Evolutionary conservation across 129 eudicot species (phyloP).

Genomic region (Lactuca saligna): DNA sequence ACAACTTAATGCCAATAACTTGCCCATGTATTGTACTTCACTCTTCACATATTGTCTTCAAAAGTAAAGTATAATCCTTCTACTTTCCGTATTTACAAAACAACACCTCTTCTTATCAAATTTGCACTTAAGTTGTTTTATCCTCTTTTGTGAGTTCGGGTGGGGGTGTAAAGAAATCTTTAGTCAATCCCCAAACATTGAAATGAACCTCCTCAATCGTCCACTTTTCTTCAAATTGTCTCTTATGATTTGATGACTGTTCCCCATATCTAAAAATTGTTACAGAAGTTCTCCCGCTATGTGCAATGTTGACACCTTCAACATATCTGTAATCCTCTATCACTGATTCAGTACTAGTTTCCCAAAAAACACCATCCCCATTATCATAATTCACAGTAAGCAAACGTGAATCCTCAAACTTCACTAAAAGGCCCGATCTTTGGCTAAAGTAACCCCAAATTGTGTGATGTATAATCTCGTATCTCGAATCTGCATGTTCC

Average conservation of each 20-base stretch:
- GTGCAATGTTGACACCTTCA: slow-evolving; percentile 91
- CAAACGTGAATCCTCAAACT: slow-evolving; percentile 88
- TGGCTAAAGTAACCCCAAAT: slow-evolving; percentile 99
- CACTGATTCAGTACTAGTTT: slow-evolving; percentile 81
- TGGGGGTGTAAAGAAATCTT: slow-evolving; percentile 78
- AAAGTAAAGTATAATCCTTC: slow-evolving; percentile 5
- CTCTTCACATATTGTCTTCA: slow-evolving; percentile 17
- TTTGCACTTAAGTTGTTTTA: slow-evolving; percentile 4
- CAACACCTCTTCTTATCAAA: slow-evolving; percentile 6
- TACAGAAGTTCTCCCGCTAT: slow-evolving; percentile 68
- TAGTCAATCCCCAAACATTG: slow-evolving; percentile 64
- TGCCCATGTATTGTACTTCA: background rate
- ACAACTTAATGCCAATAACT: background rate
- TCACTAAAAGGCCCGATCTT: slow-evolving; percentile 82
- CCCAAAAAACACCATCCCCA: slow-evolving; percentile 85
- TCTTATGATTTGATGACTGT: slow-evolving; percentile 83
- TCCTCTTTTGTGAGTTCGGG: slow-evolving; percentile 36
- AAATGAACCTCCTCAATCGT: slow-evolving; percentile 86
- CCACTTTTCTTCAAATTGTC: slow-evolving; percentile 80
- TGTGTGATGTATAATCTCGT: slow-evolving; percentile 91
- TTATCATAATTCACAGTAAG: slow-evolving; percentile 61
- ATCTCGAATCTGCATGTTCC: slow-evolving; percentile 62
- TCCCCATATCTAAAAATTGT: slow-evolving; percentile 90
- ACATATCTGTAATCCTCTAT: slow-evolving; percentile 87
- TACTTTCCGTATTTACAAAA: slow-evolving; percentile 19